phyloP scores from a whole-genome alignment of 306 rosid species.

The Acacia confusa region DNA sequence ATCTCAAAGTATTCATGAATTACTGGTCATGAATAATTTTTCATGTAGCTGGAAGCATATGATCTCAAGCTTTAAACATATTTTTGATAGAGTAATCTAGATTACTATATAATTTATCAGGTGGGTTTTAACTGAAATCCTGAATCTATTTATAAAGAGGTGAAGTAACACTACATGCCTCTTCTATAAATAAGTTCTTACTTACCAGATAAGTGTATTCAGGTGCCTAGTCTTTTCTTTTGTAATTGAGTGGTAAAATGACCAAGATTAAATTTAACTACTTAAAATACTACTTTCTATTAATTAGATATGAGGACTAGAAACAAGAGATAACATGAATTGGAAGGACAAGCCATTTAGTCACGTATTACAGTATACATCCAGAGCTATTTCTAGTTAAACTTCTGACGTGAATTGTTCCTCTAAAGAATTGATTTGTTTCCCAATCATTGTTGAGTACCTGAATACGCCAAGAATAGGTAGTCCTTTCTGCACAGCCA shows the following conservation, averaged over 20 bases:
- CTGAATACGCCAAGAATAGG: slow-evolving; percentile 84
- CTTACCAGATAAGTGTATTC: background rate
- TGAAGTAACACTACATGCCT: slow-evolving; percentile 1
- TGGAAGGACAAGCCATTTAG: background rate
- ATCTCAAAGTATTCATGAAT: background rate
- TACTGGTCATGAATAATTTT: background rate
- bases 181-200: background rate
- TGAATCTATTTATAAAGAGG: background rate
- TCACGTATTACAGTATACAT: background rate
- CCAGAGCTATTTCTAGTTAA: slow-evolving; percentile 2
- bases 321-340: background rate
- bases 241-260: background rate
- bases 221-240: background rate
- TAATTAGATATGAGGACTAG: slow-evolving; percentile 4
- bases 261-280: background rate
- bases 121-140: background rate
- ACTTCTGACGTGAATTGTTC: slow-evolving; percentile 1
- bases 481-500: slow-evolving; percentile 75
- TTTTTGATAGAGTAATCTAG: background rate
- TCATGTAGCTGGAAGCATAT: background rate
- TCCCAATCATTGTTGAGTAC: slow-evolving; percentile 36
- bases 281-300: slow-evolving; percentile 15
- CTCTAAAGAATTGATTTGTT: background rate
- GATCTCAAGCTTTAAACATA: background rate
- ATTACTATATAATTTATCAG: background rate